Conservation (phyloP, 1,139 yeast genomes). For the Debaryomyces subglobosus region DNA sequence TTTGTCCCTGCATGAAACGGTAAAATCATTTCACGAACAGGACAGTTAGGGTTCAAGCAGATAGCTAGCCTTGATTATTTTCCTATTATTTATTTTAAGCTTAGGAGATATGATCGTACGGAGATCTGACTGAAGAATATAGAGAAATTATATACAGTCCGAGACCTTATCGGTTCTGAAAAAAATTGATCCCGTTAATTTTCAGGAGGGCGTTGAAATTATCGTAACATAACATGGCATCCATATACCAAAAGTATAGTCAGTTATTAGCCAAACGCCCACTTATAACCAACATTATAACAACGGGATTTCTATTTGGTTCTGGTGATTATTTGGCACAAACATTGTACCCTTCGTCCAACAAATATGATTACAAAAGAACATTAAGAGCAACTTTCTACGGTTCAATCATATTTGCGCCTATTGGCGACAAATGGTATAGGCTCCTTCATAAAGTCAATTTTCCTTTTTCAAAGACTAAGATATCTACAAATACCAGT, state of each 20-base stretch:
- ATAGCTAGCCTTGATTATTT: background rate
- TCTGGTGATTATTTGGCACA: constrained; percentile 48
- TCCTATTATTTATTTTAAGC: background rate
- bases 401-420: constrained; percentile 46
- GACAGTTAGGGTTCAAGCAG: too few species aligned
- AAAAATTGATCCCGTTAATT: background rate
- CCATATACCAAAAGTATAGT: constrained; percentile 24
- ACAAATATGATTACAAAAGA: constrained; percentile 32
- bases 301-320: constrained; percentile 46
- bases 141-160: background rate
- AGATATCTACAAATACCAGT: constrained; percentile 8
- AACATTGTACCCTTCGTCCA: constrained; percentile 24
- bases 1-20: background rate
- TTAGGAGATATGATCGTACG: background rate
- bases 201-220: background rate
- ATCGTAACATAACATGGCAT: background rate
- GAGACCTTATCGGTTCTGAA: background rate
- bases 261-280: constrained; percentile 35
- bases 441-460: constrained; percentile 28
- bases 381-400: constrained; percentile 38
- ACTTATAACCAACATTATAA: constrained; percentile 37
- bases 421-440: constrained; percentile 48
- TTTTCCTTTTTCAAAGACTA: constrained; percentile 13
- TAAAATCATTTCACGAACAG: background rate
- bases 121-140: background rate